A percentile compares a stretch with the other conserved stretches of the same genome.
These are phyloP conservation scores for Neurospora sublineolata DNA, from an alignment of 495 filamentous ascomycete species.

Conservation along the genomic window DNA sequence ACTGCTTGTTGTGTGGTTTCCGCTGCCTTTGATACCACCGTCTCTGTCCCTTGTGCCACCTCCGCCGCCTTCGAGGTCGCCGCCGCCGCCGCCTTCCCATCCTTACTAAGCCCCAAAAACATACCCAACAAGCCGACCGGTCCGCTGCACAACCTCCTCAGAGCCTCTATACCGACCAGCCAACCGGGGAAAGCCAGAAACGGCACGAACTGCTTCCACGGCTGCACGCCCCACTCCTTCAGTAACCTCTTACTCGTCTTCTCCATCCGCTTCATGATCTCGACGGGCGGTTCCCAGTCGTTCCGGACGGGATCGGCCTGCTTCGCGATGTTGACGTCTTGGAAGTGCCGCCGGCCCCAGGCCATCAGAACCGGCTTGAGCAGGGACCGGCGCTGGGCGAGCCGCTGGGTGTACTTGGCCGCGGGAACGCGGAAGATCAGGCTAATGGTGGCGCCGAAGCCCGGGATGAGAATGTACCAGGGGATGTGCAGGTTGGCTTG, in stretches of 20 bases:
- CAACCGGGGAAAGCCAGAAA: constrained; percentile 51
- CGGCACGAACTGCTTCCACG: constrained; percentile 35
- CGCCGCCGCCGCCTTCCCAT: not conserved
- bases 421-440: constrained; percentile 47
- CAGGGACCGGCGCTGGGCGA: constrained; percentile 29
- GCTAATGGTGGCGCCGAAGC: constrained; percentile 54
- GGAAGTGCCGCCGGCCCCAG: constrained; percentile 29
- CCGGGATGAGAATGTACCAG: constrained; percentile 61
- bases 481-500: constrained; percentile 50
- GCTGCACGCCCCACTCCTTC: constrained; percentile 33
- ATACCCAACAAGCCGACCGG: constrained; percentile 41
- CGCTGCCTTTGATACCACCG: not conserved
- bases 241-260: constrained; percentile 28
- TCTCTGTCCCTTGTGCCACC: not conserved
- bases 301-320: not conserved
- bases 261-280: constrained; percentile 5
- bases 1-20: not conserved
- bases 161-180: constrained; percentile 52
- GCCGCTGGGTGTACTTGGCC: constrained; percentile 38
- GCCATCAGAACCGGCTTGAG: constrained; percentile 41
- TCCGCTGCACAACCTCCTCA: constrained; percentile 53
- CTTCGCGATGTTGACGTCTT: constrained; percentile 14
- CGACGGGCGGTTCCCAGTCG: not conserved
- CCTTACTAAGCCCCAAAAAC: constrained; percentile 8
- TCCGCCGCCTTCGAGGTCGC: not conserved